phyloP scores from a whole-genome alignment of 331 rosid species.

The Erythrophleum ivorense region DNA sequence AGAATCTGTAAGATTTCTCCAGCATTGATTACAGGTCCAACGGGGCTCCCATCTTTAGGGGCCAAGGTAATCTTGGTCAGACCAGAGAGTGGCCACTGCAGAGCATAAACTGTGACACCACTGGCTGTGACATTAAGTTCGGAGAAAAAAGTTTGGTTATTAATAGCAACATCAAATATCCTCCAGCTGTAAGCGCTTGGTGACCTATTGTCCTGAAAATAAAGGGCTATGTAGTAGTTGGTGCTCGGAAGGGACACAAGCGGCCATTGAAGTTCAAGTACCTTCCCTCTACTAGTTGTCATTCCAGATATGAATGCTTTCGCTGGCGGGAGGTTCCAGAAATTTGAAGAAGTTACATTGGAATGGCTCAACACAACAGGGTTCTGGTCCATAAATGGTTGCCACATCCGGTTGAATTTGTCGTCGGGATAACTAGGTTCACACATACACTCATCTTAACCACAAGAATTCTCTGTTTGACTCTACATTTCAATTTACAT shows the following conservation, averaged over 20 bases:
- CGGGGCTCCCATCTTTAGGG: slow-evolving; percentile 50
- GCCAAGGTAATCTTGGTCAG: slow-evolving; percentile 56
- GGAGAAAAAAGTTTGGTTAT: slow-evolving; percentile 58
- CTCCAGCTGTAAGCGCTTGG: slow-evolving; percentile 85
- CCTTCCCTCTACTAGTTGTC: slow-evolving; percentile 67
- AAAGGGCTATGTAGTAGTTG: slow-evolving; percentile 73
- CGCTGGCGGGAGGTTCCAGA: slow-evolving; percentile 84
- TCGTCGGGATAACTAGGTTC: slow-evolving; percentile 89
- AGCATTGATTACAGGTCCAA: slow-evolving; percentile 81
- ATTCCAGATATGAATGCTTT: slow-evolving; percentile 52
- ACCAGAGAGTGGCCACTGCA: slow-evolving; percentile 79
- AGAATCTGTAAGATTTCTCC: slow-evolving; percentile 74
- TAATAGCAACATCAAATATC: slow-evolving; percentile 63
- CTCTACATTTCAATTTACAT: slow-evolving; percentile 10
- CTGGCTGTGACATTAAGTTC: slow-evolving; percentile 62
- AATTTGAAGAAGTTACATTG: slow-evolving; percentile 58
- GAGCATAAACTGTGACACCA: slow-evolving; percentile 70
- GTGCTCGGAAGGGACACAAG: slow-evolving; percentile 56
- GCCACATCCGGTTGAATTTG: slow-evolving; percentile 83
- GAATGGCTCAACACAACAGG: slow-evolving; percentile 50
- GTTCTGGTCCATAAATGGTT: slow-evolving; percentile 63
- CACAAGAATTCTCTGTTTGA: slow-evolving; percentile 42
- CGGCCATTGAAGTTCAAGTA: slow-evolving; percentile 73
- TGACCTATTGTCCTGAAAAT: slow-evolving; percentile 77
- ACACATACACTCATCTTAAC: slow-evolving; percentile 42